Evolutionary conservation across 345 rosid species (phyloP).

Genomic region (Excoecaria cochinchinensis): DNA sequence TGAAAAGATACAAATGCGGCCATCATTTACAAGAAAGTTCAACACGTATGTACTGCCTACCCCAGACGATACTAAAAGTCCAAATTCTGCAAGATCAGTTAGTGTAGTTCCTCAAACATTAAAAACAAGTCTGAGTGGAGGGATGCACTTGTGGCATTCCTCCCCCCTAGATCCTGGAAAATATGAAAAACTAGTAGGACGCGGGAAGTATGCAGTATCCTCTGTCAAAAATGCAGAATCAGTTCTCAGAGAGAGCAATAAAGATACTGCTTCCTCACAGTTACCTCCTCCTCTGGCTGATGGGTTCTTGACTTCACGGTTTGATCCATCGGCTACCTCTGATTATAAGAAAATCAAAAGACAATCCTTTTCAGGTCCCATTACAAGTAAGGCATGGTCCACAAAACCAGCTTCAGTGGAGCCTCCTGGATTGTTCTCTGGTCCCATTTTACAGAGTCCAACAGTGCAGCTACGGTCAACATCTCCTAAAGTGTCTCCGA

Average conservation of each 20-base stretch:
- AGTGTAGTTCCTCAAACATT: conserved; percentile 14
- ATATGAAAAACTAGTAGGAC: conserved; percentile 29
- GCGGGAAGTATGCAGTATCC: conserved; percentile 44
- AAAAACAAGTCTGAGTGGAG: conserved; percentile 22
- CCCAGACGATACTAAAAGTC: conserved; percentile 44
- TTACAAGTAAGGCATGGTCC: conserved; percentile 24
- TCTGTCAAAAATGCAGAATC: conserved; percentile 31
- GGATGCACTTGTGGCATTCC: conserved; percentile 20
- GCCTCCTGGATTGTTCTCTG: conserved; percentile 54
- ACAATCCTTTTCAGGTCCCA: conserved; percentile 31
- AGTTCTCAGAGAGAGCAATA: conserved; percentile 59
- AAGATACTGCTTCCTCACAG: conserved; percentile 10
- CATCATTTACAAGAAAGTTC: conserved; percentile 19
- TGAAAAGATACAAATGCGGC: conserved; percentile 12
- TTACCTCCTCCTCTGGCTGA: conserved; percentile 30
- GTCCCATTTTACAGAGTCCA: conserved; percentile 52
- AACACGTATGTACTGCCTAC: conserved; percentile 30
- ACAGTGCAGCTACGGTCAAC: conserved; percentile 11
- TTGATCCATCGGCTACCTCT: conserved; percentile 19
- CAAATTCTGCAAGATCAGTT: conserved; percentile 36
- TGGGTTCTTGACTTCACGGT: conserved; percentile 12
- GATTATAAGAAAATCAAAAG: conserved; percentile 25
- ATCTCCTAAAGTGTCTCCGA: conserved; percentile 31
- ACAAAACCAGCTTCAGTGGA: conserved; percentile 11
- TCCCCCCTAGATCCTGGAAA: conserved; percentile 24